Evolutionary conservation across 768 basidiomycete species (phyloP).

Genomic region (Macrolepiota fuliginosa): DNA sequence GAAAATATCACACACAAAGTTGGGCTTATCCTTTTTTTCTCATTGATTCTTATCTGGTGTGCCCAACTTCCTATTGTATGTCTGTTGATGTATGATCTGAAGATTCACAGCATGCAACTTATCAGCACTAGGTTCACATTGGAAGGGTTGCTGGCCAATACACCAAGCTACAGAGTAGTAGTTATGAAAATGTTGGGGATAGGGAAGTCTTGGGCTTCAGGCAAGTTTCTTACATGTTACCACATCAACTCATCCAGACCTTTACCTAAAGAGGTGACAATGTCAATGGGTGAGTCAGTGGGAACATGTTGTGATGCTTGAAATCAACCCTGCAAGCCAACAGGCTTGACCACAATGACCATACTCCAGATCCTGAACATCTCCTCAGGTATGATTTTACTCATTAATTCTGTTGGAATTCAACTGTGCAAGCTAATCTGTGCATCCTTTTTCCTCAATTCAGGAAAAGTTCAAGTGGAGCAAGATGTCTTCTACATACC

Average conservation of each 20-base stretch:
- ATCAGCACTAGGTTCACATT: conserved; percentile 57
- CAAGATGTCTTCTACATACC: conserved; percentile 83
- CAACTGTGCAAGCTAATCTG: conserved; percentile 2
- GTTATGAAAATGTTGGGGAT: conserved; percentile 74
- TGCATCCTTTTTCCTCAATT: conserved; percentile 35
- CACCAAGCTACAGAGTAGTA: conserved; percentile 89
- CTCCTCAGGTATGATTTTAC: conserved; percentile 61
- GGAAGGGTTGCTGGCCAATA: conserved; percentile 96
- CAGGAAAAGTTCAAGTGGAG: conserved; percentile 48
- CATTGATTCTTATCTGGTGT: conserved; percentile 92
- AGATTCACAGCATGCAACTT: background rate
- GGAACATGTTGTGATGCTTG: conserved; percentile 10
- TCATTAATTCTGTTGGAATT: background rate
- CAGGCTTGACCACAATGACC: conserved; percentile 71
- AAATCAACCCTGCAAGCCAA: conserved; percentile 15
- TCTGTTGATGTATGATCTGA: conserved; percentile 13
- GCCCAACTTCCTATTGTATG: conserved; percentile 88
- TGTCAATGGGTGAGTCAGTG: conserved; percentile 72
- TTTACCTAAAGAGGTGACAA: conserved; percentile 78
- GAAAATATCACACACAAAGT: conserved; percentile 87
- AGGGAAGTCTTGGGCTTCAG: conserved; percentile 83
- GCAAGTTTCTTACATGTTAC: conserved; percentile 37
- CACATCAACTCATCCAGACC: conserved; percentile 1
- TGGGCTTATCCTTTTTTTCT: conserved; percentile 91
- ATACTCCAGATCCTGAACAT: conserved; percentile 88